Evolutionary conservation across 257 asterid genomes (phyloP).

Genomic region (Solanum raphanifolium): DNA sequence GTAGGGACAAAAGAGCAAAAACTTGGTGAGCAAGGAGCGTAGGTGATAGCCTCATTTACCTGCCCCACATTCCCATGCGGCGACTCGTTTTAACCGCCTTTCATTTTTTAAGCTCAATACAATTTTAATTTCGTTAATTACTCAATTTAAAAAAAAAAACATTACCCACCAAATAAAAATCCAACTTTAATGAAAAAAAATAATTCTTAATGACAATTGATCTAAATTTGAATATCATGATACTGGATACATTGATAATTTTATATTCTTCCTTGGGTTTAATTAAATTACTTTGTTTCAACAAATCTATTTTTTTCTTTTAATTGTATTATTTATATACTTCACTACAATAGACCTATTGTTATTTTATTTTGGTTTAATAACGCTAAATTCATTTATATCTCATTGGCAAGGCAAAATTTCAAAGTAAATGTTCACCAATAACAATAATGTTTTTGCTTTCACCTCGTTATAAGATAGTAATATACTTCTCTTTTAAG

Average conservation of each 20-base stretch:
- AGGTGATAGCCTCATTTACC: not conserved
- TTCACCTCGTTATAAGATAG: not conserved
- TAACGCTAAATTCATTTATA: not conserved
- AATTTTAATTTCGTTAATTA: not conserved
- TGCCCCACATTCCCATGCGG: not conserved
- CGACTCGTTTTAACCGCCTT: not conserved
- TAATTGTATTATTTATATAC: not conserved
- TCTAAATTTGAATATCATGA: not conserved
- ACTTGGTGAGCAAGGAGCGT: not conserved
- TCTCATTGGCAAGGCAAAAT: not conserved
- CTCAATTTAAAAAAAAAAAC: fast-evolving
- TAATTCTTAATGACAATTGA: not conserved
- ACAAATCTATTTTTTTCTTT: fast-evolving
- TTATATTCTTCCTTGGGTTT: not conserved
- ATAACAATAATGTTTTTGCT: too few relatives aligned
- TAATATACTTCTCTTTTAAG: too few relatives aligned
- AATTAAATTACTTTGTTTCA: not conserved
- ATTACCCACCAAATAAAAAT: not conserved
- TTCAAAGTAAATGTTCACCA: not conserved
- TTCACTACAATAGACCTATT: too few relatives aligned
- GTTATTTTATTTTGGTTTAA: not conserved
- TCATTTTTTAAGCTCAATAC: not conserved
- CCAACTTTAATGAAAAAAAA: not conserved
- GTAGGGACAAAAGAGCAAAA: not conserved
- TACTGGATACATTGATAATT: not conserved